Evolutionary conservation across 2,329 filamentous ascomycete species (phyloP).

Genomic region (Sordariomycetes sp.): DNA sequence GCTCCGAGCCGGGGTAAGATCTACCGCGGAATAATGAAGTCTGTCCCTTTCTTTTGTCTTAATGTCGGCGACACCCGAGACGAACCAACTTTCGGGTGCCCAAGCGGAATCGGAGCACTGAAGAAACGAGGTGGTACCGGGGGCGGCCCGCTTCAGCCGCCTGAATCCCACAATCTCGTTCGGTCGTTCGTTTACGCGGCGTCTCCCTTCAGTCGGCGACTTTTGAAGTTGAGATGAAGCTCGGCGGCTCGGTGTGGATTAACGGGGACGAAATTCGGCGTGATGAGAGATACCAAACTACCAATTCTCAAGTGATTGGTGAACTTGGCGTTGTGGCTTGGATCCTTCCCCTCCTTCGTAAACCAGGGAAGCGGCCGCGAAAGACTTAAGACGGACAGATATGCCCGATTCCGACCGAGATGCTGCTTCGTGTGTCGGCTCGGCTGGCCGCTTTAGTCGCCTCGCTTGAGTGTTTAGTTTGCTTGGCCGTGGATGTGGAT

Average conservation of each 20-base stretch:
- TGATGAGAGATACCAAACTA: background rate
- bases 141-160: background rate
- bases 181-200: background rate
- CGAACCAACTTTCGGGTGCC: background rate
- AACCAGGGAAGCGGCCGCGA: background rate
- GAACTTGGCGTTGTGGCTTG: background rate
- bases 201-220: background rate
- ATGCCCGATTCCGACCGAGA: background rate
- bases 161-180: background rate
- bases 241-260: background rate
- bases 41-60: background rate
- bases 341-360: background rate
- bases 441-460: background rate
- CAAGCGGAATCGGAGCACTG: background rate
- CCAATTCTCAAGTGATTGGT: background rate
- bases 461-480: background rate
- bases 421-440: background rate
- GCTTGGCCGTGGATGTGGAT: background rate
- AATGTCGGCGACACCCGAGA: conserved; percentile 1
- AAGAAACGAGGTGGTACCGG: background rate
- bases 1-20: background rate
- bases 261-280: background rate
- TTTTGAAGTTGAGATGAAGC: background rate
- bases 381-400: background rate
- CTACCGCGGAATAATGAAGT: conserved; percentile 5